A percentile compares a stretch with the other conserved stretches of the same genome.
phyloP scores from a whole-genome alignment of 164 flowering plant genomes.

The Tetrastigma voinierianum region DNA sequence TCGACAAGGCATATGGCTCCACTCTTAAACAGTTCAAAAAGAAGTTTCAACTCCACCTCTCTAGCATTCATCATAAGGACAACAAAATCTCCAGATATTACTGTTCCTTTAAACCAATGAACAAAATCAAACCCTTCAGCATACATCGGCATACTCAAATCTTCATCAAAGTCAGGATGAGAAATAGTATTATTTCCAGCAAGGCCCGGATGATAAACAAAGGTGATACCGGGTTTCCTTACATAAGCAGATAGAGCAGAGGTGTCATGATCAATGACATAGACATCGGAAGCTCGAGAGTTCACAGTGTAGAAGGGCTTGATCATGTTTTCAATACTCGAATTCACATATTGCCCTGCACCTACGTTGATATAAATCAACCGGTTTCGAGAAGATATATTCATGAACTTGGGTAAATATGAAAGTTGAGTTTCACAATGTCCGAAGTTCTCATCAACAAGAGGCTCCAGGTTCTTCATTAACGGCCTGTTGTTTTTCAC shows the following conservation, averaged over 20 bases:
- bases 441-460: constrained; percentile 32
- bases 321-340: constrained; percentile 41
- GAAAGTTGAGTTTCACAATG: constrained; percentile 24
- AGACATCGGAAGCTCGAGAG: constrained; percentile 43
- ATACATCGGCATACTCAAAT: constrained; percentile 27
- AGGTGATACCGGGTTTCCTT: constrained; percentile 67
- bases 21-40: constrained; percentile 53
- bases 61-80: constrained; percentile 70
- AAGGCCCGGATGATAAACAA: constrained; percentile 74
- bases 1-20: constrained; percentile 83
- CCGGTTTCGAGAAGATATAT: constrained; percentile 45
- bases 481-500: constrained; percentile 46
- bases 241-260: constrained; percentile 61
- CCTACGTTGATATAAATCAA: constrained; percentile 71
- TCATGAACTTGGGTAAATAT: constrained; percentile 55
- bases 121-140: constrained; percentile 66
- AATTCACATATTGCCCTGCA: constrained; percentile 43
- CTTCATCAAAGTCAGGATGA: constrained; percentile 17
- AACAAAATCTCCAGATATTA: constrained; percentile 56
- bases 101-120: constrained; percentile 71
- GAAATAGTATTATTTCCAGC: constrained; percentile 29
- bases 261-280: constrained; percentile 64
- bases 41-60: constrained; percentile 50
- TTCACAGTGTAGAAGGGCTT: constrained; percentile 45
- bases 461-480: constrained; percentile 55